phyloP scores from a whole-genome alignment of 305 asterid genomes.

The Fraxinus paxiana region DNA sequence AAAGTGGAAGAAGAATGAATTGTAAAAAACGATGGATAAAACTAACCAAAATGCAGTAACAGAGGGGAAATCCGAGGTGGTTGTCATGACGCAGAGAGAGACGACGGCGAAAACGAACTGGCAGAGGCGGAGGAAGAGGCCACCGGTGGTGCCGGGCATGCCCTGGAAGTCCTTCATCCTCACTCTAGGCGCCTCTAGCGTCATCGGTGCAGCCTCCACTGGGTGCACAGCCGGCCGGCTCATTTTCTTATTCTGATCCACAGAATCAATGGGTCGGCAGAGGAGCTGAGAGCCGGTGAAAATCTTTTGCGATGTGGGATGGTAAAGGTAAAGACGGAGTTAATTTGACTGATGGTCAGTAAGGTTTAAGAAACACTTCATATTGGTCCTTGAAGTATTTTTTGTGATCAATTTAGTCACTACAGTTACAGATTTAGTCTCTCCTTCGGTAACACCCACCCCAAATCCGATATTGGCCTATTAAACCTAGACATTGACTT shows the following conservation, averaged over 20 bases:
- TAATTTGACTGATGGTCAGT: not conserved
- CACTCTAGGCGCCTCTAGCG: constrained; percentile 41
- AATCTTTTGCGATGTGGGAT: not conserved
- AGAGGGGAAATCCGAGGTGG: constrained; percentile 85
- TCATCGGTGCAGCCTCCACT: constrained; percentile 47
- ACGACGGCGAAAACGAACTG: constrained; percentile 74
- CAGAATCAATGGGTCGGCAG: not conserved
- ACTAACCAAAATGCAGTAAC: constrained; percentile 79
- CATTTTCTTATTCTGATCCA: constrained; percentile 32
- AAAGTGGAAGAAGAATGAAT: not conserved
- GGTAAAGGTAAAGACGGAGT: not conserved
- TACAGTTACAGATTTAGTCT: not conserved
- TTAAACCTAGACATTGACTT: too few species aligned
- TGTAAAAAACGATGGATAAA: not conserved
- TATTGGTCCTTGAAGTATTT: not conserved
- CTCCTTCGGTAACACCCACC: not conserved
- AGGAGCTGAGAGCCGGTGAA: not conserved
- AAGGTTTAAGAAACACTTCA: not conserved
- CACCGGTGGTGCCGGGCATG: constrained; percentile 75
- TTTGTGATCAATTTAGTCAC: not conserved
- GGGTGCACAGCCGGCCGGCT: constrained; percentile 89
- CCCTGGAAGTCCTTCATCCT: constrained; percentile 84
- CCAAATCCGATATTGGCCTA: too few species aligned
- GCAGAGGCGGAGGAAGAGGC: constrained; percentile 62
- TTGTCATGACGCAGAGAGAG: constrained; percentile 70